Base-by-base conservation (phyloP, 345 rosid species). In the Brassica juncea region DNA sequence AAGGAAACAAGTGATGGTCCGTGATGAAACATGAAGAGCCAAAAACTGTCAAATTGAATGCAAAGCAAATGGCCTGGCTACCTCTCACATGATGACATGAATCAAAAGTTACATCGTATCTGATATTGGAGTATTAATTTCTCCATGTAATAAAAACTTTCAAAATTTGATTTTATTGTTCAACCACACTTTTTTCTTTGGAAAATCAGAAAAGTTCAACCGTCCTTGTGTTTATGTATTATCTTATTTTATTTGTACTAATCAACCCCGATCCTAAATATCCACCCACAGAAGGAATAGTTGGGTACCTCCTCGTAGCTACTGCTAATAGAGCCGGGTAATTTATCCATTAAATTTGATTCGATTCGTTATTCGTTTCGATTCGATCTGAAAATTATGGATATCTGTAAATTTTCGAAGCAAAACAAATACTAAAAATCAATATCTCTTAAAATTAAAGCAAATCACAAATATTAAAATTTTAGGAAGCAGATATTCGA, bases 11-110 rank as follows among this genome's bases (percentile, higher is more conserved):
- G 75, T 68, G 6, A 62, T 80, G 79, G 66, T 68, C 74, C 75
- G 79, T 80, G 75, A 73, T 58, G 16, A 47, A 68, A 27, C 75
- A 68, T 49, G 49, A 61, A 74, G 49, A 74, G 70, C 78, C 64
- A 49, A 73, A 73, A 72, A 61, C 21, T 73, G 27, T 78, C 70
- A 35, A 74, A 74, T 61, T 80, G 66, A 74, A 80, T 74, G 79
- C 70, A 69, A 74, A 68, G 75, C 79, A 68, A 72, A 67, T 59
- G 74, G 70, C 21, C 68, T 73, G 68, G 74, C 63, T 74, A 68
- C 79, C 71, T 68, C 12, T 74, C 79, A 68, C 82, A 80, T 74
- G 82, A 68, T 74, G 71, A 62, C 82, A 80, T 74, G 82, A 74
- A 34, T 74, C 82, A 70, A 74, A 62, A 35, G 7, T 27, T 47